phyloP scores from a whole-genome alignment of 345 rosid genomes.

The Eucalyptus albens region DNA sequence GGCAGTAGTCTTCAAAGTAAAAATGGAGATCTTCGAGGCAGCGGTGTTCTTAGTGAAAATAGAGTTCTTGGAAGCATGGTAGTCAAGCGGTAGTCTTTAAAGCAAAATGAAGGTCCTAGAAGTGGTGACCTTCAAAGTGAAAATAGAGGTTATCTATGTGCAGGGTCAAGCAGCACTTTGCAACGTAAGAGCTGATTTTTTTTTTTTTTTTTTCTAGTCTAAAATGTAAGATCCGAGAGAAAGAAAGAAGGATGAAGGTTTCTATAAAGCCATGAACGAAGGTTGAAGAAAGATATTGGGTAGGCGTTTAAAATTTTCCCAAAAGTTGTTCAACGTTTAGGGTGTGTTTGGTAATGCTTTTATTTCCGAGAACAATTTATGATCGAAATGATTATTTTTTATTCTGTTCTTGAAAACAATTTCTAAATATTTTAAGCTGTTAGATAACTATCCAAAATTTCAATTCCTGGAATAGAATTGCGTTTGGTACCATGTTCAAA shows the following conservation, averaged over 20 bases:
- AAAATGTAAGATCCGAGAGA: not conserved
- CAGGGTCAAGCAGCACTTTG: not conserved
- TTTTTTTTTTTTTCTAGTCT: not conserved
- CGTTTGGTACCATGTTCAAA: too few relatives aligned
- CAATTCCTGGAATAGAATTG: too few relatives aligned
- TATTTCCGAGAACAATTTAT: fast-evolving
- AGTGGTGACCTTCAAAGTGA: not conserved
- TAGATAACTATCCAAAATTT: too few relatives aligned
- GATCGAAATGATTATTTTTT: too few relatives aligned
- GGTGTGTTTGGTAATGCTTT: too few relatives aligned
- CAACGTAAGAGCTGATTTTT: not conserved
- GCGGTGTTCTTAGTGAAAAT: not conserved
- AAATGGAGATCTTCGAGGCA: too few relatives aligned
- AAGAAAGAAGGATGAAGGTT: not conserved
- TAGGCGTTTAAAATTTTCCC: not conserved
- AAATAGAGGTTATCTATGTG: not conserved
- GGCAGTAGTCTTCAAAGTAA: too few relatives aligned
- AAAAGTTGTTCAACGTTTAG: not conserved
- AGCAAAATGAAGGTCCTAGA: not conserved
- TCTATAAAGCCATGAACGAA: not conserved
- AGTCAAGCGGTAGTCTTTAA: not conserved
- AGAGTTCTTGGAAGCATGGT: not conserved
- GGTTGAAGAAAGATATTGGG: not conserved
- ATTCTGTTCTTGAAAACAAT: too few relatives aligned
- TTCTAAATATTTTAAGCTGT: too few relatives aligned